Evolutionary conservation across 176 grass and related monocot species (phyloP), one percentile per base, ranked within the genome.

Genomic region (Avena insularis): DNA sequence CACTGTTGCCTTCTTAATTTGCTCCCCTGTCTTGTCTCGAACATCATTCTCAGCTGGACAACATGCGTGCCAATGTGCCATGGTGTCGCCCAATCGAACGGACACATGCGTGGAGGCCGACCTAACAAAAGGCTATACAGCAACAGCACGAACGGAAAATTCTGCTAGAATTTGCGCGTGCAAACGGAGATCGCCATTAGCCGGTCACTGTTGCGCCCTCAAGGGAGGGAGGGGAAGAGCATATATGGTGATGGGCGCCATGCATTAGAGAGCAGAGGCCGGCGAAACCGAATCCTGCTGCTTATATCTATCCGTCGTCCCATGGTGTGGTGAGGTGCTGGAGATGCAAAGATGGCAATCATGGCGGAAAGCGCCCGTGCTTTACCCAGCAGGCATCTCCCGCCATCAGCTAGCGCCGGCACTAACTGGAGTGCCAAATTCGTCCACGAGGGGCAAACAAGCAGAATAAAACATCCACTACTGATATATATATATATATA

Each of bases 301-400:
- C 46, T 29, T 86, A 60, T 82, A 51, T 55, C 53, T 55, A 55
- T 57, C 33, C 67, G 3, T 74, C 66, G 23, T 61, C 13, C 47
- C 25, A 46, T 74, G 2, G 2, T 15, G 72, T 16, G 46, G 27
- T 62, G 59, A 13, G 48, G 48, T 38, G 72, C 79, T n/a, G 46
- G 46, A 85, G 90, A 88, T 88, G 90, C 90, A 82, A 91, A 91
- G 86, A 72, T 33, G 86, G 72, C 72, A 88, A 91, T 91, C 86
- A 86, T 88, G 10, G 62, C 82, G 90, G 69, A 91, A 91, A 91
- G 90, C 82, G 54, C 47, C 78, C 40, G 1, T 25, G 63, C 90
- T 91, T 91, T 91, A 56, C 78, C 14, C 14, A 23, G 86, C 86
- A 58, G 20, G 90, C 90, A 91, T 91, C 85, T 91, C 40, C 12